A percentile compares a stretch with the other conserved stretches of the same genome.
phyloP scores from a whole-genome alignment of 2,329 filamentous ascomycete genomes.

The Pseudogymnoascus pannorum region DNA sequence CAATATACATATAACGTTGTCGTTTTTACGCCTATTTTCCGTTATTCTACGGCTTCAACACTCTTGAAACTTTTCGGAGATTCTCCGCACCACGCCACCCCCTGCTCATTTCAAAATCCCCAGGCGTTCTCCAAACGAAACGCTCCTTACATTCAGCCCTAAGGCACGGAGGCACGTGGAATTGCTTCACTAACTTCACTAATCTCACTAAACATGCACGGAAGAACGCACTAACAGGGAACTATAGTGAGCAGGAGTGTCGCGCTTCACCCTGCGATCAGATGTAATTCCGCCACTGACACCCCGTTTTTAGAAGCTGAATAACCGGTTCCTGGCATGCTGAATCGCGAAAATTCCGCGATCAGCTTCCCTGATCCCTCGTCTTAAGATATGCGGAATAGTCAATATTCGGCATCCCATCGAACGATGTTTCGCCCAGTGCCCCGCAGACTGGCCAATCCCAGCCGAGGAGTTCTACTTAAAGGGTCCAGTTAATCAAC shows the following conservation, averaged over 20 bases:
- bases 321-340: not conserved
- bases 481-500: not conserved
- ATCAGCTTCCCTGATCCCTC: not conserved
- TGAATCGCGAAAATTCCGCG: not conserved
- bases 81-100: not conserved
- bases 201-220: not conserved
- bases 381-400: not conserved
- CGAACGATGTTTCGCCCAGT: not conserved
- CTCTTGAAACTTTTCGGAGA: not conserved
- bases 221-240: not conserved
- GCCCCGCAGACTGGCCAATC: not conserved
- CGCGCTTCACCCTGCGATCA: not conserved
- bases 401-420: not conserved
- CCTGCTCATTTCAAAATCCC: not conserved
- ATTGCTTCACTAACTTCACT: slow-evolving; percentile 1
- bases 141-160: slow-evolving; percentile 2
- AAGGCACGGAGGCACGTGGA: not conserved
- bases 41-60: not conserved
- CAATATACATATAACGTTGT: slow-evolving; percentile 1
- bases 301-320: not conserved
- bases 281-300: not conserved
- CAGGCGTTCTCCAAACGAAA: not conserved
- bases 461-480: not conserved
- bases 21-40: not conserved
- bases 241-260: not conserved